These are phyloP conservation scores for Corymbia citriodora DNA, from an alignment of 441 rosid species.

Conservation along the genomic window DNA sequence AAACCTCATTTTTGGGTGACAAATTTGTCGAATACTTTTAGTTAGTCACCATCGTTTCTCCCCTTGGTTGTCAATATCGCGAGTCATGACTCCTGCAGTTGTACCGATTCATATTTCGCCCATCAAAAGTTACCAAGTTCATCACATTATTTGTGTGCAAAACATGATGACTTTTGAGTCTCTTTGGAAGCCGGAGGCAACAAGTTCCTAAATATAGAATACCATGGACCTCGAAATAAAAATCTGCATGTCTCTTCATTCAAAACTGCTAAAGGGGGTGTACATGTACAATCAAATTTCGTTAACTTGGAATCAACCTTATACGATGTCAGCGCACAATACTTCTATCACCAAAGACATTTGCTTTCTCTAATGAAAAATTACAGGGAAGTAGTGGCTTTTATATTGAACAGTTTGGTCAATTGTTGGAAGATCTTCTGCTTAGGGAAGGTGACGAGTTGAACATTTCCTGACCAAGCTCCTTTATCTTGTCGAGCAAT, in stretches of 20 bases:
- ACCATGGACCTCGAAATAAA: neutral
- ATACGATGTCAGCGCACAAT: neutral
- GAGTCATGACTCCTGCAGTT: neutral
- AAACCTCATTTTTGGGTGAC: neutral
- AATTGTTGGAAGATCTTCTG: neutral
- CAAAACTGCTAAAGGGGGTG: neutral
- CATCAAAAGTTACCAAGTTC: neutral
- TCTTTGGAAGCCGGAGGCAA: neutral
- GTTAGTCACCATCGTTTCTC: neutral
- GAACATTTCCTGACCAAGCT: conserved; percentile 80
- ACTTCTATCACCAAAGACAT: neutral
- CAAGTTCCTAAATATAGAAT: neutral
- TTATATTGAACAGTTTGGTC: neutral
- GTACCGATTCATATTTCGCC: neutral
- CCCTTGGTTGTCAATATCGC: neutral
- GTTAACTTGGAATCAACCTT: neutral
- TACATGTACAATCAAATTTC: neutral
- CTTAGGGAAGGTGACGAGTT: conserved; percentile 43
- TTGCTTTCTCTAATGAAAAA: neutral
- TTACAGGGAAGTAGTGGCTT: neutral
- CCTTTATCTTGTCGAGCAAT: conserved; percentile 73
- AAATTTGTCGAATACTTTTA: neutral
- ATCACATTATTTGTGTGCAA: neutral
- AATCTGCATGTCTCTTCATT: neutral
- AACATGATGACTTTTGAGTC: neutral